Conservation (phyloP, 495 filamentous ascomycete genomes). For the Cryomyces antarcticus region DNA sequence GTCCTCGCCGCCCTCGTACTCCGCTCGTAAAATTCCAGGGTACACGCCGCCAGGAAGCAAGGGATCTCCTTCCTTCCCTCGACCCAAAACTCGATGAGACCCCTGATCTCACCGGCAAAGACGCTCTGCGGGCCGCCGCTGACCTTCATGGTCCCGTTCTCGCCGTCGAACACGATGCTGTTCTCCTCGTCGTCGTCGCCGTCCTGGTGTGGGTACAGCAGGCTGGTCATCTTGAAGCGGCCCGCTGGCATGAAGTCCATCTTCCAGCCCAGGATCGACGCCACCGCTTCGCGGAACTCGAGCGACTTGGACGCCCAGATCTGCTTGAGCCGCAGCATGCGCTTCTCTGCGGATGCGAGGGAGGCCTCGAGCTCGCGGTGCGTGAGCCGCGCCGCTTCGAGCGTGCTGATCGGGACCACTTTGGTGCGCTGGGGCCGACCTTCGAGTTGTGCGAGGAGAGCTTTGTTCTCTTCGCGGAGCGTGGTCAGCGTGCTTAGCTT, state of each 20-base stretch:
- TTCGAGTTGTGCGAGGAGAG: constrained; percentile 59
- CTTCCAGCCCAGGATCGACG: constrained; percentile 74
- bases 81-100: constrained; percentile 82
- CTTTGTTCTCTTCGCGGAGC: constrained; percentile 65
- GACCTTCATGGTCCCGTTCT: constrained; percentile 93
- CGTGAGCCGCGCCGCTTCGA: constrained; percentile 52
- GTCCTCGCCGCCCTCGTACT: constrained; percentile 33
- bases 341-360: constrained; percentile 70
- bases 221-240: constrained; percentile 64
- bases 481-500: constrained; percentile 58
- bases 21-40: constrained; percentile 82
- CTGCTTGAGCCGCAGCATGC: constrained; percentile 63
- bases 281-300: constrained; percentile 87
- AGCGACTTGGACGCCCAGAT: constrained; percentile 74
- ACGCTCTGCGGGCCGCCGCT: constrained; percentile 67
- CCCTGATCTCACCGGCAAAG: constrained; percentile 68
- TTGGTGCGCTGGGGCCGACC: constrained; percentile 12
- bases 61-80: constrained; percentile 78
- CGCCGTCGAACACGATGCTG: constrained; percentile 89
- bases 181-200: constrained; percentile 45
- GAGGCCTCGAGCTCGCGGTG: constrained; percentile 48
- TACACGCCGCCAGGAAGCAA: constrained; percentile 75
- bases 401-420: constrained; percentile 50
- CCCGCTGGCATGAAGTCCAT: constrained; percentile 86
- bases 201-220: constrained; percentile 39